Evolutionary conservation across 169 alveolate genomes (phyloP), one percentile per base, ranked within the genome.

Genomic region (Plasmodium berghei): DNA sequence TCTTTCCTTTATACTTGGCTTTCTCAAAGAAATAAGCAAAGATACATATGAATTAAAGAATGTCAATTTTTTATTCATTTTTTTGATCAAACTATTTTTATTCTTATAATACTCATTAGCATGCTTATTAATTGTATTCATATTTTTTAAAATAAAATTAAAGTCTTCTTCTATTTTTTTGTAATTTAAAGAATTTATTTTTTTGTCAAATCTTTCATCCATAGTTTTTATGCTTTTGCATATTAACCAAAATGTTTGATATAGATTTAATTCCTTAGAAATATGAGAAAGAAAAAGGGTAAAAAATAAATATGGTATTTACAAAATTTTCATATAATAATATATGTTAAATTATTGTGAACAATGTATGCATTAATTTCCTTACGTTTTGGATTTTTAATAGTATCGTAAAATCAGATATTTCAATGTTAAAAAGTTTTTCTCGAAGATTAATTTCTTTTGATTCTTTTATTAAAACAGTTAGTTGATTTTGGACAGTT

Each of bases 91-190:
- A 22, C 73, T 71, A 40, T 66, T 67, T 48, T 83, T 83, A 28
- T 83, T 83, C 54, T 83, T 83, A 48, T 83, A 83, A 48, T 83
- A 83, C 28, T 83, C 83, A 67, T 83, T 83, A 26, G 90, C 90
- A 46, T 83, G 83, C 49, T 83, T 83, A 62, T 83, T 83, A 83
- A 83, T 83, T 83, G 67, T 83, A 72, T 83, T 83, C 90, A 83
- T 83, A 66, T 83, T 83, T 67, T 83, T 83, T 58, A 83, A 22
- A 46, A 83, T 83, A 70, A 83, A 54, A 62, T 83, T 83, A 69
- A 83, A 83, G 24, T 83, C 90, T 22, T 83, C 90, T 67, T 83
- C 90, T 83, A 83, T 67, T 67, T 83, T 83, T 66, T 83, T 83
- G 49, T 83, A 58, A 59, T 83, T 83, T 20, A 83, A 71, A 16